These are phyloP conservation scores for Cardamine occulta DNA, from an alignment of 345 rosid genomes.

Conservation along the genomic window DNA sequence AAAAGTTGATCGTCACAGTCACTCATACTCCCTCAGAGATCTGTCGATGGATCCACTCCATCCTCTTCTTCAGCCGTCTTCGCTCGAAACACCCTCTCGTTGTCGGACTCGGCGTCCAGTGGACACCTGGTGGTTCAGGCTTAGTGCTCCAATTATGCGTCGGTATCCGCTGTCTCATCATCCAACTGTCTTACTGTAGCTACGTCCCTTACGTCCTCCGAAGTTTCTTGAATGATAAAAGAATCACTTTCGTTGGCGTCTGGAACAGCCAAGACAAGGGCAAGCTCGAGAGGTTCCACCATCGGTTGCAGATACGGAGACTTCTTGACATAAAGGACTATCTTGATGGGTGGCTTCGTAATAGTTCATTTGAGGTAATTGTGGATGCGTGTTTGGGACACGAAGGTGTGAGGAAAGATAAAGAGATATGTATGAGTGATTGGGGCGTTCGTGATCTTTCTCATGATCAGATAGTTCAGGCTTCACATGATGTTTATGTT, in stretches of 20 bases:
- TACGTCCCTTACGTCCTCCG: not conserved
- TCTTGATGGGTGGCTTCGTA: not conserved
- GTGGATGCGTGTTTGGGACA: constrained; percentile 2
- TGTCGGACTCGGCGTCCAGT: constrained; percentile 3
- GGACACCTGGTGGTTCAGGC: not conserved
- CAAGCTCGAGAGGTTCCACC: not conserved
- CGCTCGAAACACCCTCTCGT: not conserved
- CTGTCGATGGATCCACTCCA: not conserved
- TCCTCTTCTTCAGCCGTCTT: not conserved
- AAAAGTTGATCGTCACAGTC: not conserved
- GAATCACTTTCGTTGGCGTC: not conserved
- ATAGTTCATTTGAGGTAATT: not conserved
- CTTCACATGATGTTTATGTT: constrained; percentile 11
- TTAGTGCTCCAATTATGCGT: not conserved
- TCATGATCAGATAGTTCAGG: not conserved
- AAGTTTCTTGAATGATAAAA: not conserved
- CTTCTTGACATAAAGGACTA: not conserved
- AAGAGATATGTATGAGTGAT: constrained; percentile 3
- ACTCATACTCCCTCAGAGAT: not conserved
- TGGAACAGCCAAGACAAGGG: constrained; percentile 7
- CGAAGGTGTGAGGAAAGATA: not conserved
- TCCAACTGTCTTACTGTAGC: constrained; percentile 1
- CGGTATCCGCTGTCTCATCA: not conserved
- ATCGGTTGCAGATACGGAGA: constrained; percentile 3
- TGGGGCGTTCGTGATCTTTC: not conserved